Evolutionary conservation across 2,329 filamentous ascomycete genomes (phyloP), one percentile per base, ranked within the genome.

Genomic region (Aspergillus neoniger): DNA sequence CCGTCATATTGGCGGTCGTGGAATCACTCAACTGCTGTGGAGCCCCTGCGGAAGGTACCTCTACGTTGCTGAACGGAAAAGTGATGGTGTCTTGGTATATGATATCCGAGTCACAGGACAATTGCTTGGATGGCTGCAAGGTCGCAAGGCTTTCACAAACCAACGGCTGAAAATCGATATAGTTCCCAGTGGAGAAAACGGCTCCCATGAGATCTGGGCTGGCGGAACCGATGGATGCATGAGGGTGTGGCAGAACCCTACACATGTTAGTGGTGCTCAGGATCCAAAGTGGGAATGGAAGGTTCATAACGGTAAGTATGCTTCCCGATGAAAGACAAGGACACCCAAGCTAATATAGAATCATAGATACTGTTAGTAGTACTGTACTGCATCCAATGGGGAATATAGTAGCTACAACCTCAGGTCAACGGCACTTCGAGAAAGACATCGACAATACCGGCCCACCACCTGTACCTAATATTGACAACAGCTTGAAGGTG

Each of bases 141-240:
- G 79, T 17, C 76, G 80, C 48, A 74, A 74, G 9, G 77, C 79
- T 2, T 52, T 72, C 7, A 85, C 84, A 2, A 83, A 83, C 52
- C 85, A 88, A 72, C 79, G 81, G n/a, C 70, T 88, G 59, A 81
- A 81, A 2, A 77, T 86, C 28, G 84, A 87, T 70, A 66, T 88
- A 5, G 75, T 78, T 10, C 54, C 71, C 30, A 65, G 69, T 62
- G 50, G 73, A 55, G 49, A 72, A 19, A 67, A 69, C 25, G 74
- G 71, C 10, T 74, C 77, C 8, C 78, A 82, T 65, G 83, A 87
- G 66, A 72, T 88, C 19, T 88, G 85, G 85, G 80, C 78, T 49
- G 86, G 86, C 9, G 85, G 85, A 0, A 79, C 72, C 1, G 86
- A 88, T 75, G 86, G 86, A 0, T 67, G 66, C 17, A 76, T 85